A percentile compares a stretch with the other conserved stretches of the same genome.
These are phyloP conservation scores for Penicilliopsis zonata DNA, from an alignment of 495 filamentous ascomycete genomes.

Conservation along the genomic window DNA sequence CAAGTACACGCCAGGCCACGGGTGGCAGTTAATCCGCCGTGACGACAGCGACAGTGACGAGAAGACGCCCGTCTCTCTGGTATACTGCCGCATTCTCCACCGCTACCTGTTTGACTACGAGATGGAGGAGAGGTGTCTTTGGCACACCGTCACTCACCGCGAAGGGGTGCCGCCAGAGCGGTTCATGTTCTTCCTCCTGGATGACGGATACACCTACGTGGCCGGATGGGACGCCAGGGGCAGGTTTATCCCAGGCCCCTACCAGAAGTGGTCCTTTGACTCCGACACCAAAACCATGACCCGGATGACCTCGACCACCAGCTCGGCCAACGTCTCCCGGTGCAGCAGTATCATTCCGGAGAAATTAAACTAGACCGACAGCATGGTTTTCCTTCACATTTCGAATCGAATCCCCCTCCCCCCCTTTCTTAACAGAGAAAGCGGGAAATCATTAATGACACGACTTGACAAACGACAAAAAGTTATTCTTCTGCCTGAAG, in stretches of 20 bases:
- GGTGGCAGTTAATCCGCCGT: slow-evolving; percentile 31
- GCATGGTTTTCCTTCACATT: too few relatives aligned
- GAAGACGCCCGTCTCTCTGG: slow-evolving; percentile 24
- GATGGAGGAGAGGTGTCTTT: slow-evolving; percentile 30
- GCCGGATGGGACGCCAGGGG: slow-evolving; percentile 32
- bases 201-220: slow-evolving; percentile 32
- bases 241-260: slow-evolving; percentile 32
- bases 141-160: slow-evolving; percentile 22
- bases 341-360: slow-evolving; percentile 25
- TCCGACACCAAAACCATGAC: slow-evolving; percentile 26
- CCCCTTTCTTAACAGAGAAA: too few relatives aligned
- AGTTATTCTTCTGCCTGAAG: too few relatives aligned
- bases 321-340: slow-evolving; percentile 25
- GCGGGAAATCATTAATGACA: too few relatives aligned
- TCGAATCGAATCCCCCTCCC: too few relatives aligned
- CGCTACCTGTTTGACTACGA: slow-evolving; percentile 34
- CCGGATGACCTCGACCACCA: slow-evolving; percentile 25
- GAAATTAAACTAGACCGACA: slow-evolving; percentile 14
- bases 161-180: slow-evolving; percentile 22
- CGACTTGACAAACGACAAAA: too few relatives aligned
- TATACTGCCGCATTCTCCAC: slow-evolving; percentile 37
- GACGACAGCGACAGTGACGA: slow-evolving; percentile 26
- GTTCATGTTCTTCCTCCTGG: slow-evolving; percentile 31
- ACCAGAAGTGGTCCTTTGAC: slow-evolving; percentile 32
- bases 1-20: slow-evolving; percentile 29